A percentile compares a stretch with the other conserved stretches of the same genome.
These are phyloP conservation scores for Aspergillus ellipticus DNA, from an alignment of 495 filamentous ascomycete genomes.

Conservation along the genomic window DNA sequence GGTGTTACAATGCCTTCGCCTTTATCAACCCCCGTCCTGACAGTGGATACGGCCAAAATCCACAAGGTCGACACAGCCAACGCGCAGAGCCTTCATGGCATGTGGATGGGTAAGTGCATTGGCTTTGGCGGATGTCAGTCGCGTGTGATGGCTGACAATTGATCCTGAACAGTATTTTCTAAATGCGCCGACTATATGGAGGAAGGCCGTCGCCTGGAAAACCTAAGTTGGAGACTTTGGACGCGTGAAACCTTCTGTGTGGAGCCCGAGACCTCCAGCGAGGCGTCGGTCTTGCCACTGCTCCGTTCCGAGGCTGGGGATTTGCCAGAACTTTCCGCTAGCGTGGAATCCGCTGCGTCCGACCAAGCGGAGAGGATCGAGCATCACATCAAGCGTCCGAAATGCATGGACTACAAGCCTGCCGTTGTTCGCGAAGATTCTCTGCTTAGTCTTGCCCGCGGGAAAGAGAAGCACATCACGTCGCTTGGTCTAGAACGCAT, in stretches of 20 bases:
- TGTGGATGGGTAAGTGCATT: constrained; percentile 84
- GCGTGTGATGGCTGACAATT: neutral
- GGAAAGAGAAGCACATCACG: constrained; percentile 86
- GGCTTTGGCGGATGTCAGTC: neutral
- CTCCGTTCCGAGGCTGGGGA: constrained; percentile 50
- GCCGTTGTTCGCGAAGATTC: constrained; percentile 50
- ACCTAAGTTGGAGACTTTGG: constrained; percentile 95
- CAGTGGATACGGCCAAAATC: constrained; percentile 80
- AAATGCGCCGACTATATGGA: constrained; percentile 93
- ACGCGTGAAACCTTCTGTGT: constrained; percentile 95
- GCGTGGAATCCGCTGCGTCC: constrained; percentile 78
- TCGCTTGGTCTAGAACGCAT: constrained; percentile 84
- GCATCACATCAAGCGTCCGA: constrained; percentile 53
- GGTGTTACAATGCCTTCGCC: constrained; percentile 52
- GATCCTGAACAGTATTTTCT: constrained; percentile 68
- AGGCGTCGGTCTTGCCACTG: constrained; percentile 41
- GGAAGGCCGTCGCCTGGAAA: constrained; percentile 87
- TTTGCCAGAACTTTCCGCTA: constrained; percentile 83
- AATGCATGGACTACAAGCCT: constrained; percentile 39
- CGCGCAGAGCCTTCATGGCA: constrained; percentile 88
- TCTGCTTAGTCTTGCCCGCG: constrained; percentile 53
- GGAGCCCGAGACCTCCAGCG: constrained; percentile 56
- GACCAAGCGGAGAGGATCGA: constrained; percentile 70
- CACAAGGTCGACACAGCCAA: constrained; percentile 92
- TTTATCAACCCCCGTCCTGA: constrained; percentile 69